Conservation (phyloP, 2,329 filamentous ascomycete genomes). For the Aspergillus jensenii region DNA sequence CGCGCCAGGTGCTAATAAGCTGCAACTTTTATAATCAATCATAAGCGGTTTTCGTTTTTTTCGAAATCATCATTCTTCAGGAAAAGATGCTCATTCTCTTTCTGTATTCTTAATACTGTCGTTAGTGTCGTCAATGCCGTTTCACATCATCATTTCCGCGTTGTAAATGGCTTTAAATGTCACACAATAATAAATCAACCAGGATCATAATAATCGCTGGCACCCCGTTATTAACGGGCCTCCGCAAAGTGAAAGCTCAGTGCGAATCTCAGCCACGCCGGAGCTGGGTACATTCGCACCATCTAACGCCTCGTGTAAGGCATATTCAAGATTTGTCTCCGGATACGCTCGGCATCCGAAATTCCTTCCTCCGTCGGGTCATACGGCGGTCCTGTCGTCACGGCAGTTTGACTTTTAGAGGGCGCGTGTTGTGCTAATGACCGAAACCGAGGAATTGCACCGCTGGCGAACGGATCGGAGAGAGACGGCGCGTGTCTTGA, state of each 20-base stretch:
- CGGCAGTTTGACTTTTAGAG: slow-evolving; percentile 14
- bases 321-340: slow-evolving; percentile 40
- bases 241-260: slow-evolving; percentile 2
- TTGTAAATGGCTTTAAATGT: slow-evolving; percentile 14
- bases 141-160: slow-evolving; percentile 30
- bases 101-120: slow-evolving; percentile 14
- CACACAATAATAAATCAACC: slow-evolving; percentile 26
- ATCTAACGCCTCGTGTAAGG: slow-evolving; percentile 29
- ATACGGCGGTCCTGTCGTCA: slow-evolving; percentile 23
- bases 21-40: slow-evolving; percentile 11
- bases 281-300: neutral
- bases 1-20: slow-evolving; percentile 2
- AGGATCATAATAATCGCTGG: slow-evolving; percentile 24
- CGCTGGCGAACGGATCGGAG: slow-evolving; percentile 44
- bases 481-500: slow-evolving; percentile 44
- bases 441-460: slow-evolving; percentile 20
- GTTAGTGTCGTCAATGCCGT: slow-evolving; percentile 29
- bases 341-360: slow-evolving; percentile 41
- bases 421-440: slow-evolving; percentile 16
- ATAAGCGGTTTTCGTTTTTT: slow-evolving; percentile 10
- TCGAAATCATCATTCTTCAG: slow-evolving; percentile 10
- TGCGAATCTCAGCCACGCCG: neutral
- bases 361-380: slow-evolving; percentile 36
- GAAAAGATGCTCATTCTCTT: slow-evolving; percentile 9
- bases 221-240: slow-evolving; percentile 23